phyloP scores from a whole-genome alignment of 164 flowering plant genomes.

The Dillenia turbinata region DNA sequence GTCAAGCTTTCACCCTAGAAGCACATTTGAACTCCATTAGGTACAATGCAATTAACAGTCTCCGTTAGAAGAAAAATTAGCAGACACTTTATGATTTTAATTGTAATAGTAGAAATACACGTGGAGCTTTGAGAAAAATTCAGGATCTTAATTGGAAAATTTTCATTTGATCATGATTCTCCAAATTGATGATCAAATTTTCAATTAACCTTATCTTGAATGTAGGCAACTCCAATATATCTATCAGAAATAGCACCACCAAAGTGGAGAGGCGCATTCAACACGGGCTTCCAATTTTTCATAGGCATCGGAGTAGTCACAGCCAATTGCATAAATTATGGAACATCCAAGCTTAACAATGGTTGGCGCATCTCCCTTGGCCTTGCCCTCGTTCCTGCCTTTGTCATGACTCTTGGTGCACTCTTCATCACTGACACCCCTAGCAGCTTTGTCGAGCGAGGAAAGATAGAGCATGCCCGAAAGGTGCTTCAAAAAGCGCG shows the following conservation, averaged over 20 bases:
- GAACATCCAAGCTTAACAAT: slow-evolving; percentile 31
- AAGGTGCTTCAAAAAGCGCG: slow-evolving; percentile 28
- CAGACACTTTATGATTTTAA: no score
- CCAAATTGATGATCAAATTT: no score
- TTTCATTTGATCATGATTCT: no score
- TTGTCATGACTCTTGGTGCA: slow-evolving; percentile 44
- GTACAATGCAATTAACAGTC: no score
- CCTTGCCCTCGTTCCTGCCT: slow-evolving; percentile 55
- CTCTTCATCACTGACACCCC: slow-evolving; percentile 55
- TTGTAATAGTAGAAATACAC: no score
- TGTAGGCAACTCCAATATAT: slow-evolving; percentile 61
- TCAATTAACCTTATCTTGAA: background rate
- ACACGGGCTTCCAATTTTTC: slow-evolving; percentile 56
- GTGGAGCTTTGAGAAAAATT: no score
- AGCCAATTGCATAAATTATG: slow-evolving; percentile 51
- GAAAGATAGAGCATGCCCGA: slow-evolving; percentile 37
- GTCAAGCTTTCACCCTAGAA: no score
- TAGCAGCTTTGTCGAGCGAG: slow-evolving; percentile 47
- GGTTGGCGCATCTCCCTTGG: slow-evolving; percentile 80
- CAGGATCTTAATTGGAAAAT: no score
- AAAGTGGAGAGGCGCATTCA: slow-evolving; percentile 69
- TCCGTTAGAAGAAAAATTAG: no score
- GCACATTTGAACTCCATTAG: no score
- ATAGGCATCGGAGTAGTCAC: slow-evolving; percentile 50
- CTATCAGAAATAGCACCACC: slow-evolving; percentile 75